Conservation (phyloP, 2,329 filamentous ascomycete species). For the Eutypella sp. region DNA sequence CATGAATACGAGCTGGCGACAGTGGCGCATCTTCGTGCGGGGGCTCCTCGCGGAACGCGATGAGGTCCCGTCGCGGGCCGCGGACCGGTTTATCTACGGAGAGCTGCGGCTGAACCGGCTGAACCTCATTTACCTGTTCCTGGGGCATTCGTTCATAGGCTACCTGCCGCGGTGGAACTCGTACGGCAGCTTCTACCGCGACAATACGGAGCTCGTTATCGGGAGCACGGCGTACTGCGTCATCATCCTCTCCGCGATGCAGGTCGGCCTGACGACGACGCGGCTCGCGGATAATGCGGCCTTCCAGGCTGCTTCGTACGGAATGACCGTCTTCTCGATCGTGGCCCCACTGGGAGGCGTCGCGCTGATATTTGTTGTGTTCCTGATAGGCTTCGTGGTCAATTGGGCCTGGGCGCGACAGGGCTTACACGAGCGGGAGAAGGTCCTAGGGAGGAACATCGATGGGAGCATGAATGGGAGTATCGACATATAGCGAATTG, state of each 20-base stretch:
- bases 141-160: neutral
- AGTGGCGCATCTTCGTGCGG: constrained; percentile 20
- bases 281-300: constrained; percentile 24
- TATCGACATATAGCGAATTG: neutral
- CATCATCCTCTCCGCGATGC: constrained; percentile 44
- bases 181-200: constrained; percentile 37
- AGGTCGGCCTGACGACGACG: constrained; percentile 38
- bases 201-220: constrained; percentile 38
- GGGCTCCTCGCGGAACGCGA: constrained; percentile 12
- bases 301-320: constrained; percentile 41
- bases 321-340: constrained; percentile 45
- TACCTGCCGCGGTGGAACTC: constrained; percentile 22
- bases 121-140: neutral
- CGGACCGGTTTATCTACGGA: neutral
- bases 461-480: neutral
- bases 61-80: neutral
- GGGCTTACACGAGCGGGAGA: neutral
- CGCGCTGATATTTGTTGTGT: constrained; percentile 15
- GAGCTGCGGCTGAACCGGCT: neutral
- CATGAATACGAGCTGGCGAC: constrained; percentile 22
- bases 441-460: neutral
- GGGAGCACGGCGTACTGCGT: constrained; percentile 36
- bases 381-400: neutral
- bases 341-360: constrained; percentile 31
- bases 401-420: neutral